phyloP scores from a whole-genome alignment of 768 basidiomycete genomes.

The Suillus spraguei region DNA sequence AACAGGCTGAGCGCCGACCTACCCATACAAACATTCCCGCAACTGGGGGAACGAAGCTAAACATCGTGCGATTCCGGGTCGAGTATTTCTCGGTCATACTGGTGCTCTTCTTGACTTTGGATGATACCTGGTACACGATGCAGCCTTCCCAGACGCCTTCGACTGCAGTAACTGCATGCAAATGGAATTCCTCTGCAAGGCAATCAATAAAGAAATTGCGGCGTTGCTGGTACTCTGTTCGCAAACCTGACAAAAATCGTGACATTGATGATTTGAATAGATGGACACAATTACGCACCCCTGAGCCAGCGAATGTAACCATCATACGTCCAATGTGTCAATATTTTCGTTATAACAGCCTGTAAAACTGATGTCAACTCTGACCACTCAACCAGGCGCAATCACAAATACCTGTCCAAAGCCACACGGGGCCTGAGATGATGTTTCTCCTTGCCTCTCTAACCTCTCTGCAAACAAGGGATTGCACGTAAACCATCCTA shows the following conservation, averaged over 20 bases:
- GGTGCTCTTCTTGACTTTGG: conserved; percentile 31
- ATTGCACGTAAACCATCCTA: conserved; percentile 82
- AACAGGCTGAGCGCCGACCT: conserved; percentile 20
- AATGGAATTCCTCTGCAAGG: conserved; percentile 62
- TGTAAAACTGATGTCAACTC: conserved; percentile 18
- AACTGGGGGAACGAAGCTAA: conserved; percentile 74
- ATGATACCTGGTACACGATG: conserved; percentile 48
- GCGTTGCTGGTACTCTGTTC: conserved; percentile 55
- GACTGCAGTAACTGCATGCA: conserved; percentile 40
- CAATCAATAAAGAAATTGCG: conserved; percentile 68
- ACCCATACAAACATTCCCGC: conserved; percentile 88
- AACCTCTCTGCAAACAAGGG: conserved; percentile 76
- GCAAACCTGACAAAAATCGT: conserved; percentile 40
- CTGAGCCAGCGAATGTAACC: conserved; percentile 82
- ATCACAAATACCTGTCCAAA: conserved; percentile 57
- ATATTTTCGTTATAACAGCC: conserved; percentile 60
- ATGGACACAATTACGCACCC: conserved; percentile 38
- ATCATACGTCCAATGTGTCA: conserved; percentile 66
- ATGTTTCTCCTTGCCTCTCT: conserved; percentile 67
- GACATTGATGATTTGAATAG: neutral
- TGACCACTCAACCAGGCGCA: conserved; percentile 3
- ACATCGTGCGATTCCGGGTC: conserved; percentile 36
- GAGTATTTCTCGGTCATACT: conserved; percentile 44
- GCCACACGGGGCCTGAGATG: conserved; percentile 71
- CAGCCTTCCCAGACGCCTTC: conserved; percentile 37